Evolutionary conservation across 257 asterid genomes (phyloP).

Genomic region (Nyctanthes arbortristis): DNA sequence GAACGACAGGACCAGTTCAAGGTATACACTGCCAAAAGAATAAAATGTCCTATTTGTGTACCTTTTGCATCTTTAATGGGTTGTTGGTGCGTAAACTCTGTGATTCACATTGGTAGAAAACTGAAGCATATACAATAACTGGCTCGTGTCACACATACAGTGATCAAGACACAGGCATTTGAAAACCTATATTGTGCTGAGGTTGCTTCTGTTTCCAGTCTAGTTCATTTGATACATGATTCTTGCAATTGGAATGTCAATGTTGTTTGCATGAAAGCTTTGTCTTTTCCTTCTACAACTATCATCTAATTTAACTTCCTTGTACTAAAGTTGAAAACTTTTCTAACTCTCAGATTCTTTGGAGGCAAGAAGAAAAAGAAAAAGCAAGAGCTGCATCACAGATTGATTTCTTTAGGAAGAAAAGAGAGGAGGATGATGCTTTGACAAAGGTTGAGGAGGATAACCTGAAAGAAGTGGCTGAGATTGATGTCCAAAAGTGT

Average conservation of each 20-base stretch:
- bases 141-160: neutral
- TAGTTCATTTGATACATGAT: neutral
- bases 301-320: neutral
- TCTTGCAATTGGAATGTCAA: neutral
- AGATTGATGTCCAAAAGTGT: constrained; percentile 34
- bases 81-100: neutral
- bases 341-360: constrained; percentile 43
- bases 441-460: constrained; percentile 41
- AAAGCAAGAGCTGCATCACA: constrained; percentile 23
- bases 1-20: constrained; percentile 49
- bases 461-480: constrained; percentile 43
- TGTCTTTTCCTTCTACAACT: neutral
- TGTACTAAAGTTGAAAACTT: constrained; percentile 10
- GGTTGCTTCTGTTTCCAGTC: neutral
- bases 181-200: neutral
- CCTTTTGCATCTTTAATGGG: neutral
- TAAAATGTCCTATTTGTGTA: neutral
- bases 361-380: constrained; percentile 65
- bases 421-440: constrained; percentile 39
- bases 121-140: neutral
- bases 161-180: neutral
- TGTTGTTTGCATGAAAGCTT: neutral
- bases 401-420: constrained; percentile 28
- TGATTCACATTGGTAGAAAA: neutral
- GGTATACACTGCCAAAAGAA: constrained; percentile 42